Conservation (phyloP, 352 stramenopile species). For the Pythium volutum region DNA sequence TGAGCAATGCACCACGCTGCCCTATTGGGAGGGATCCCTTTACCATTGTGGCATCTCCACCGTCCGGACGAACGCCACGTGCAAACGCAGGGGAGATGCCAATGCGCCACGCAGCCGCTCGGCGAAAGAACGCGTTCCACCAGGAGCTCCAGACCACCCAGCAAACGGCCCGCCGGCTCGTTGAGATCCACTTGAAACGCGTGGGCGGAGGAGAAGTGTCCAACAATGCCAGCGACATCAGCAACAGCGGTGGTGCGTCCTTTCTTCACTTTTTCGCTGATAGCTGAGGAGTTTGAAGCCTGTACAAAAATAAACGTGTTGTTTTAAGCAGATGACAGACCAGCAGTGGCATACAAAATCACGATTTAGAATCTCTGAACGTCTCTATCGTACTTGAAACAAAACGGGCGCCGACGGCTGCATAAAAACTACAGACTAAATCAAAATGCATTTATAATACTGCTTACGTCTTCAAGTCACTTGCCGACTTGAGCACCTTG, state of each 20-base stretch:
- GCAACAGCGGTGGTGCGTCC: not conserved
- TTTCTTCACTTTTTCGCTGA: slow-evolving; percentile 21
- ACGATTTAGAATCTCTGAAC: too few species aligned
- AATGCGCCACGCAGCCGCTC: not conserved
- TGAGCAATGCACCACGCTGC: not conserved
- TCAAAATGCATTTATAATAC: not conserved
- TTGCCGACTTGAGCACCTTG: slow-evolving; percentile 18
- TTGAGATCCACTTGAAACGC: slow-evolving; percentile 25
- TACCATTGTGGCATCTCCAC: not conserved
- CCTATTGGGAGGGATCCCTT: not conserved
- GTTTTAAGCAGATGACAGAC: too few species aligned
- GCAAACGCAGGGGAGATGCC: not conserved
- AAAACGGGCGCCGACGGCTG: too few species aligned
- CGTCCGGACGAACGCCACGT: not conserved
- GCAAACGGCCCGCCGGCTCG: slow-evolving; percentile 16
- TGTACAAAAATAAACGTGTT: too few species aligned
- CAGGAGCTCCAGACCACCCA: slow-evolving; percentile 21
- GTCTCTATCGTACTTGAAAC: too few species aligned
- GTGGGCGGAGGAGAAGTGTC: not conserved
- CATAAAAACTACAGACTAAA: slow-evolving; percentile 6
- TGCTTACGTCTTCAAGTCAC: slow-evolving; percentile 1
- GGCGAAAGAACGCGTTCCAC: slow-evolving; percentile 12
- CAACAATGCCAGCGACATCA: not conserved
- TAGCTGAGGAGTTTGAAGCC: not conserved
- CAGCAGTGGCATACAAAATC: too few species aligned